phyloP scores from a whole-genome alignment of 805 yeast genomes.

The Ogataea chonburiensis region DNA sequence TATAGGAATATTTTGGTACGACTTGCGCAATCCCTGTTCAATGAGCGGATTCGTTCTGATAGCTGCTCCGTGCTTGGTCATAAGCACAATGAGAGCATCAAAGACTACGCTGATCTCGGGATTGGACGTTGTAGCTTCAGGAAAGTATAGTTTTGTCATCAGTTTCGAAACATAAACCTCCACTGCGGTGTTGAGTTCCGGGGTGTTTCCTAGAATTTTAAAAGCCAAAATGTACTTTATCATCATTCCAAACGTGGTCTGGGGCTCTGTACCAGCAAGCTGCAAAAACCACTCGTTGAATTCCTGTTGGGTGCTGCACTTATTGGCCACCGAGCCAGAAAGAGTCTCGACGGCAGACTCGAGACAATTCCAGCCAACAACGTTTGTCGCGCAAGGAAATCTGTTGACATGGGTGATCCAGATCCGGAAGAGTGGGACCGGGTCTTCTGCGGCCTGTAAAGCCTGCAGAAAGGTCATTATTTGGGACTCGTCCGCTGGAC shows the following conservation, averaged over 20 bases:
- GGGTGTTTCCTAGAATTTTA: constrained; percentile 12
- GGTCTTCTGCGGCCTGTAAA: constrained; percentile 9
- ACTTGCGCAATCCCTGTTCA: constrained; percentile 38
- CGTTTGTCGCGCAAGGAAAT: constrained; percentile 25
- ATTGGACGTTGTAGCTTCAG: constrained; percentile 41
- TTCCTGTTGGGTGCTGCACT: constrained; percentile 9
- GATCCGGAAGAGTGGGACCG: constrained; percentile 10
- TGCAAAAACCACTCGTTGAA: constrained; percentile 6
- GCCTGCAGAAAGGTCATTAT: constrained; percentile 11
- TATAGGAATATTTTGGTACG: constrained; percentile 45
- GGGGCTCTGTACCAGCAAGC: constrained; percentile 5
- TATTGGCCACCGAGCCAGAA: constrained; percentile 1
- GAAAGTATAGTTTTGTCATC: constrained; percentile 38
- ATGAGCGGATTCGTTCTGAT: constrained; percentile 29
- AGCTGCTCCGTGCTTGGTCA: constrained; percentile 11
- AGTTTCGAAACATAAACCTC: constrained; percentile 14
- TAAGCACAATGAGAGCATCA: constrained; percentile 27
- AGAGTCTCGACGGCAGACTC: constrained; percentile 13
- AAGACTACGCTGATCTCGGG: constrained; percentile 34
- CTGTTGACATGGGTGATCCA: constrained; percentile 13
- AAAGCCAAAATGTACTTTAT: constrained; percentile 23
- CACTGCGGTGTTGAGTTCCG: constrained; percentile 5
- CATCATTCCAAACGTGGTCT: constrained; percentile 9
- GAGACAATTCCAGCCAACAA: constrained; percentile 26
- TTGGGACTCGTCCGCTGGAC: constrained; percentile 10